Evolutionary conservation across 1,139 yeast genomes (phyloP).

Genomic region (Insectozyma bohioensis): DNA sequence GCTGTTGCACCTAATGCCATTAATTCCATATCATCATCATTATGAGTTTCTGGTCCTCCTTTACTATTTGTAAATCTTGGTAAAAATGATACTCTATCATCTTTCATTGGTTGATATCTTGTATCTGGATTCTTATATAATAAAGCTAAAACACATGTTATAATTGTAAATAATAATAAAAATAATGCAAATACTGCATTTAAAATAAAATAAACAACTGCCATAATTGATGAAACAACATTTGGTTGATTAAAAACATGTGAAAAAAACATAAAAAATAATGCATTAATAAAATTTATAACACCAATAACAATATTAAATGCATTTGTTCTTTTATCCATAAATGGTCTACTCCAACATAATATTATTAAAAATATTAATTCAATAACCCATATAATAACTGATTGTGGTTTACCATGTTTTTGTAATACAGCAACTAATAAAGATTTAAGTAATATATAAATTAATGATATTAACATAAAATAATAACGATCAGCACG

Average conservation of each 20-base stretch:
- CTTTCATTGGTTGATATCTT: slow-evolving; percentile 94
- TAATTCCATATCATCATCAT: slow-evolving; percentile 68
- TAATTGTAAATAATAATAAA: slow-evolving; percentile 78
- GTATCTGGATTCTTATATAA: slow-evolving; percentile 92
- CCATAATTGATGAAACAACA: slow-evolving; percentile 88
- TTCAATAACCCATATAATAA: slow-evolving; percentile 74
- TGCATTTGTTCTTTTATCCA: slow-evolving; percentile 92
- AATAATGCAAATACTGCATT: slow-evolving; percentile 89
- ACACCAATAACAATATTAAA: slow-evolving; percentile 85
- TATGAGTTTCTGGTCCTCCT: slow-evolving; percentile 26
- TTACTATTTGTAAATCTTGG: slow-evolving; percentile 59
- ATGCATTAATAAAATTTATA: slow-evolving; percentile 75
- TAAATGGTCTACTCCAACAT: slow-evolving; percentile 77
- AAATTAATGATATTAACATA: slow-evolving; percentile 61
- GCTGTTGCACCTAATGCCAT: slow-evolving; percentile 90
- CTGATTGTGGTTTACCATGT: slow-evolving; percentile 78
- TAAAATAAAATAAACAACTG: slow-evolving; percentile 83
- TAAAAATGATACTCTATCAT: slow-evolving; percentile 89
- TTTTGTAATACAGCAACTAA: slow-evolving; percentile 85
- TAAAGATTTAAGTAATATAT: slow-evolving; percentile 71
- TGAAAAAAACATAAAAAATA: slow-evolving; percentile 88
- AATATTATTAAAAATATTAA: slow-evolving; percentile 61
- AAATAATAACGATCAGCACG: slow-evolving; percentile 88
- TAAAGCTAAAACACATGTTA: slow-evolving; percentile 82
- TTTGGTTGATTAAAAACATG: slow-evolving; percentile 81